Percentiles rank a stretch among this genome's conserved stretches.
These are phyloP conservation scores for Trapa incisa DNA, from an alignment of 345 rosid genomes.

Conservation along the genomic window DNA sequence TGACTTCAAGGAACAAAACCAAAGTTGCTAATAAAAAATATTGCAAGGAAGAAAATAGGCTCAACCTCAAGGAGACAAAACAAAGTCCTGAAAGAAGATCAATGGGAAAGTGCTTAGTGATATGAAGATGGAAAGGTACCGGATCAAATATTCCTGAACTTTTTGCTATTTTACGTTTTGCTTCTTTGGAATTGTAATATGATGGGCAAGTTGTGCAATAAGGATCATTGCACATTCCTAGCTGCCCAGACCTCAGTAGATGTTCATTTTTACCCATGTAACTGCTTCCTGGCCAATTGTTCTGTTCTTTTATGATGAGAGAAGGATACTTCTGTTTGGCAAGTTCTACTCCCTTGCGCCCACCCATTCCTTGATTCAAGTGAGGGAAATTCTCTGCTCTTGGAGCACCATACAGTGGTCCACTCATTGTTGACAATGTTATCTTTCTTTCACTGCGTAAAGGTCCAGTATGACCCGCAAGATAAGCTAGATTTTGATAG, in stretches of 20 bases:
- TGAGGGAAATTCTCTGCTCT: conserved; percentile 1
- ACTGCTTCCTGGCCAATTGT: conserved; percentile 22
- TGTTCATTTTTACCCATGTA: conserved; percentile 47
- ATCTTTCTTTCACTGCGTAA: conserved; percentile 48
- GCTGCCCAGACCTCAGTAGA: conserved; percentile 67
- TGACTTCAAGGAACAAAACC: too few species aligned
- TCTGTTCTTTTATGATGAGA: conserved; percentile 24
- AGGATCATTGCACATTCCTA: conserved; percentile 84
- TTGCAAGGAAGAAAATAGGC: background rate
- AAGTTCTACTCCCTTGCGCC: conserved; percentile 15
- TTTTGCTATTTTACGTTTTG: conserved; percentile 23
- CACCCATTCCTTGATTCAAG: conserved; percentile 16
- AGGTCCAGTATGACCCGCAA: conserved; percentile 74
- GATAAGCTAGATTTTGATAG: conserved; percentile 24
- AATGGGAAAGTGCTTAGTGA: background rate
- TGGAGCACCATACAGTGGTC: conserved; percentile 31
- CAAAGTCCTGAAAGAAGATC: background rate
- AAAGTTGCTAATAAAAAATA: too few species aligned
- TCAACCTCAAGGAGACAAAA: background rate
- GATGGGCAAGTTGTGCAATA: conserved; percentile 88
- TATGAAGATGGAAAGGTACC: conserved; percentile 20
- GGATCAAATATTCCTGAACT: conserved; percentile 43
- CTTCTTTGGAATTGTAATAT: conserved; percentile 32
- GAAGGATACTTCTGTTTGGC: conserved; percentile 25
- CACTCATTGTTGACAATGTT: conserved; percentile 52